Evolutionary conservation across 1,139 yeast species (phyloP).

Genomic region (Insectozyma bohioensis): DNA sequence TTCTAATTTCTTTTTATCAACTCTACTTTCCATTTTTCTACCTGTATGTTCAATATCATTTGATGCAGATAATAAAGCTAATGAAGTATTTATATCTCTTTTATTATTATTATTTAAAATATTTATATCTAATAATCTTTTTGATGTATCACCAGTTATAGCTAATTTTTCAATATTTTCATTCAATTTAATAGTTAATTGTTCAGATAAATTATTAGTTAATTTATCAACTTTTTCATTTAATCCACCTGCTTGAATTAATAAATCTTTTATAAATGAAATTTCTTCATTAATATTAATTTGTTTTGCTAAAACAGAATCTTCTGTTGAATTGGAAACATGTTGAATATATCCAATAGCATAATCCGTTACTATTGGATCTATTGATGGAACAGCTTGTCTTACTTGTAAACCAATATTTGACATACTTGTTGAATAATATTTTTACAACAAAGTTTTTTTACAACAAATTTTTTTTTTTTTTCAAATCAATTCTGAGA

Average conservation of each 20-base stretch:
- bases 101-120: slow-evolving; percentile 57
- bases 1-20: slow-evolving; percentile 92
- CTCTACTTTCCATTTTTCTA: slow-evolving; percentile 88
- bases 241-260: slow-evolving; percentile 79
- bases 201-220: slow-evolving; percentile 42
- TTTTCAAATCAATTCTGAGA: too few species aligned
- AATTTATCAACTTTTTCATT: slow-evolving; percentile 54
- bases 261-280: slow-evolving; percentile 58
- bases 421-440: slow-evolving; percentile 35
- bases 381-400: slow-evolving; percentile 83
- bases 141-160: slow-evolving; percentile 74
- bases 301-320: slow-evolving; percentile 76
- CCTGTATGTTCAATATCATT: slow-evolving; percentile 90
- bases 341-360: slow-evolving; percentile 89
- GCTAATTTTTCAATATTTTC: slow-evolving; percentile 73
- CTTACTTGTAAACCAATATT: slow-evolving; percentile 70
- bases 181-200: slow-evolving; percentile 54
- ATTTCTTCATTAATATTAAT: slow-evolving; percentile 68
- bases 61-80: slow-evolving; percentile 71
- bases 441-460: background rate
- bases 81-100: slow-evolving; percentile 69
- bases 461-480: slow-evolving; percentile 4
- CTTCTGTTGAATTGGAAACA: slow-evolving; percentile 70
- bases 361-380: slow-evolving; percentile 87
- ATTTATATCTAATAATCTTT: slow-evolving; percentile 72